phyloP scores from a whole-genome alignment of 2,329 filamentous ascomycete species.

The Ilyonectria robusta region DNA sequence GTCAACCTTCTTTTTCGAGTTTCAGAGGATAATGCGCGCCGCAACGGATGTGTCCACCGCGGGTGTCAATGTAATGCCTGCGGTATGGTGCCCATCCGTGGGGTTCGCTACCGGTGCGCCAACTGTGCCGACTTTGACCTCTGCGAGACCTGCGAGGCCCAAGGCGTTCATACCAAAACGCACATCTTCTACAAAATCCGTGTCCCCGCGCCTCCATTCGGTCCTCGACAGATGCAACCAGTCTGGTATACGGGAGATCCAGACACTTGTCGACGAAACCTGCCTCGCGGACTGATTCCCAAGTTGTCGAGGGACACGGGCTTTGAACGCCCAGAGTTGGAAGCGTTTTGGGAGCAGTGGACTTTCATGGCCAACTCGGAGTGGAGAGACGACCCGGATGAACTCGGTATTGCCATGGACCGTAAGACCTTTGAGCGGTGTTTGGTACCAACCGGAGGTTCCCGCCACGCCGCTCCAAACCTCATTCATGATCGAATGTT shows the following conservation, averaged over 20 bases:
- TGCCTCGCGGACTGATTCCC: slow-evolving; percentile 78
- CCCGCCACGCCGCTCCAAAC: slow-evolving; percentile 83
- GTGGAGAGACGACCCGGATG: slow-evolving; percentile 85
- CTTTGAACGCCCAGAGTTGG: slow-evolving; percentile 88
- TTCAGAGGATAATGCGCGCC: slow-evolving; percentile 90
- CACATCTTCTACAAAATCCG: slow-evolving; percentile 98
- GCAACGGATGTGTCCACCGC: slow-evolving; percentile 91
- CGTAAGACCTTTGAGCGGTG: slow-evolving; percentile 93
- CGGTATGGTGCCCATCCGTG: slow-evolving; percentile 88
- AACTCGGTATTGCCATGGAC: slow-evolving; percentile 87
- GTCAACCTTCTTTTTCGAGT: slow-evolving; percentile 91
- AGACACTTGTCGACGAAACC: slow-evolving; percentile 74
- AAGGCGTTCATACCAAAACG: slow-evolving; percentile 84
- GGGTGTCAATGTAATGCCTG: slow-evolving; percentile 95
- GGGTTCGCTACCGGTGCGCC: slow-evolving; percentile 92
- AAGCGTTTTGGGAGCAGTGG: slow-evolving; percentile 97
- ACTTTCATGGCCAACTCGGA: slow-evolving; percentile 91
- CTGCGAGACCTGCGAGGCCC: slow-evolving; percentile 91
- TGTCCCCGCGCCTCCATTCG: slow-evolving; percentile 88
- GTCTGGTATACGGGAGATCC: slow-evolving; percentile 93
- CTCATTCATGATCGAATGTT: slow-evolving; percentile 97
- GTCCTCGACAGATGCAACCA: slow-evolving; percentile 83
- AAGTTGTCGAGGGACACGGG: slow-evolving; percentile 79
- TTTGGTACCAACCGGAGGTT: slow-evolving; percentile 87
- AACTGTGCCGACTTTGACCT: slow-evolving; percentile 98